Conservation (phyloP, 192 early-diverging fungal species). For the Pecoramyces ruminantium region DNA sequence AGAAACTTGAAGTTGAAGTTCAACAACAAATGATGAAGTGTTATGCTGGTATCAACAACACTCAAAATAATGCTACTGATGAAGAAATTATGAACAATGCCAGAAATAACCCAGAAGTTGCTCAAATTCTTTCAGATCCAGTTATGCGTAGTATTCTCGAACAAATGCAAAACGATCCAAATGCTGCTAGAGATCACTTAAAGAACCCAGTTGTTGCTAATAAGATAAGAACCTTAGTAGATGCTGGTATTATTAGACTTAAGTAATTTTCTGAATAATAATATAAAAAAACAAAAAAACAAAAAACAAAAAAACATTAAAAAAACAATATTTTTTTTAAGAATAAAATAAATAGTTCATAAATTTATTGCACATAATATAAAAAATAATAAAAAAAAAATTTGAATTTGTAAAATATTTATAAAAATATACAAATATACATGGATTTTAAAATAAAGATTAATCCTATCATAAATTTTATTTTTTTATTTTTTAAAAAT, state of each 20-base stretch:
- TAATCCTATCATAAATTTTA: no score
- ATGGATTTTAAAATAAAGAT: no score
- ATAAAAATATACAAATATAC: no score
- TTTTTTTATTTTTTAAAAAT: no score
- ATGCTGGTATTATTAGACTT: conserved; percentile 67
- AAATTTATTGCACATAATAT: no score
- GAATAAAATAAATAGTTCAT: no score
- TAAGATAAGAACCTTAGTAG: conserved; percentile 84
- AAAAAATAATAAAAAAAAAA: no score
- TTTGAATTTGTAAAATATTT: no score
- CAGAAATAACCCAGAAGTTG: conserved; percentile 81
- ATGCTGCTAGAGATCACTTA: conserved; percentile 80
- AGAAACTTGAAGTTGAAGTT: conserved; percentile 74
- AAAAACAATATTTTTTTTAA: no score
- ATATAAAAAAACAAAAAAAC: no score
- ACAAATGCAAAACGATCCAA: conserved; percentile 93
- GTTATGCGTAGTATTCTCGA: conserved; percentile 92
- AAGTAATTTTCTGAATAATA: conserved; percentile 32
- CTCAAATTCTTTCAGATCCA: conserved; percentile 70
- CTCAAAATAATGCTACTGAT: conserved; percentile 30
- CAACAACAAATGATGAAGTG: conserved; percentile 62
- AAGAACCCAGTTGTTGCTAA: conserved; percentile 87
- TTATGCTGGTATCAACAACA: conserved; percentile 51
- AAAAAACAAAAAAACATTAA: no score
- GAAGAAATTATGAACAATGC: conserved; percentile 73